Base-by-base conservation (phyloP, 2,329 filamentous ascomycete species). In the Dendrostoma leiphaemia region DNA sequence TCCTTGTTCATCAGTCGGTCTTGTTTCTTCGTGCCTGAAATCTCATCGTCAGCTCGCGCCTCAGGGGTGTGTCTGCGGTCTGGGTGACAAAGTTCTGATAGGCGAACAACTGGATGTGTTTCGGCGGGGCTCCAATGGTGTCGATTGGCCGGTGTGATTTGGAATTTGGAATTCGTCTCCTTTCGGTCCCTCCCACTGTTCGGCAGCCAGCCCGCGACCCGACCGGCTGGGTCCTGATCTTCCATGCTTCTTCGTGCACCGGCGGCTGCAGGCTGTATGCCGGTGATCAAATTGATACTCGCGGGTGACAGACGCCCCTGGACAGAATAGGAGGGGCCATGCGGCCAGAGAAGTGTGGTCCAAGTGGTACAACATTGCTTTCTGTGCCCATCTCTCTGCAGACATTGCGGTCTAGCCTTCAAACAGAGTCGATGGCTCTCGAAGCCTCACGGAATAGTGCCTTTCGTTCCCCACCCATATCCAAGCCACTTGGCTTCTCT, bases 91-190 rank as follows among this genome's bases (percentile, higher is more conserved):
- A 41, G 28, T 56, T 44, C 31, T 34, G 29, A 32, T 15, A 37
- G 34, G 17, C 13, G 34, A 37, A 37, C 34, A 12, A 37, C 13
- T 37, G 13, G 34, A 7, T n/a, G 5, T 37, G 34, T 46, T 10
- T 34, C 37, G 43, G 40, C 15, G 44, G n/a, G n/a, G n/a, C n/a
- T 37, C 51, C 38, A 19, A 31, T 40, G 15, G 34, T 23, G 29
- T 43, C 48, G 28, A 57, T 57, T 57, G 55, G 55, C 26, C 48
- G 28, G 35, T 41, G 23, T 40, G 19, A 57, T 57, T 57, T 57
- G 55, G 55, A 57, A 57, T 57, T 57, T 57, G 55, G 55, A 57
- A 57, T 57, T 51, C 23, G 15, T 40, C 48, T 41, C 38, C 48
- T 37, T 45, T 23, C 29, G 31, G 24, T 49, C n/a, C 31, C n/a